Base-by-base conservation (phyloP, 257 asterid genomes). In the Henckelia pumila region DNA sequence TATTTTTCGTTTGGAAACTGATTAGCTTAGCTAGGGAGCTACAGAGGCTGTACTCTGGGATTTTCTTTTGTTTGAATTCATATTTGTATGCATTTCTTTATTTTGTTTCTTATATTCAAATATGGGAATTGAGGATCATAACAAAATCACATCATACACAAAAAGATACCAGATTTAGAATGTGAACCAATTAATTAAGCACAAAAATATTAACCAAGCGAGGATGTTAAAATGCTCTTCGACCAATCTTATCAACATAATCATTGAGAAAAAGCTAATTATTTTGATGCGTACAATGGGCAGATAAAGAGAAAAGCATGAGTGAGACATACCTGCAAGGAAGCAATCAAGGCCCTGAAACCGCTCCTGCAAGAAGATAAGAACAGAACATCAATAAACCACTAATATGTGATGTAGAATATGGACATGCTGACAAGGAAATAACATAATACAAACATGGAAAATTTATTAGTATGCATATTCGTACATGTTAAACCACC, bases 321-420 rank as follows among this genome's bases (percentile, higher is more conserved):
- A 40, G 16, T 19, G 26, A 60, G 17, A 53, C 20, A 14, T 85
- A 86, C 99, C 99, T 83, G 99, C 99, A 63, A 93, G 96, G 82
- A 93, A 93, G 91, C 99, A 93, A 78, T 93, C 96, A 33, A 93
- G 97, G 68, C 93, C 79, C 71, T 90, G 86, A 81, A 88, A 93
- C 61, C 97, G 91, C 59, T 93, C 97, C 99, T 90, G 79, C 26
- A 79, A 68, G 24, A 72, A 75, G 1, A 55, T 25, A 47, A 57
- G 71, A 77, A 58, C 19, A 0, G 33, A 71, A 53, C 24, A 44
- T 47, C 21, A 63, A 52, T 8, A 35, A 47, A 61, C 17, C 6
- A 40, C 50, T 13, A 13, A 40, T 40, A 40, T 11, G 0, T 40
- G 50, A 40, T 13, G 50, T 40, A 40, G n/a, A 40, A 40, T 40